phyloP scores from a whole-genome alignment of 2,329 filamentous ascomycete genomes.

The Ceratocystiopsis sp. region DNA sequence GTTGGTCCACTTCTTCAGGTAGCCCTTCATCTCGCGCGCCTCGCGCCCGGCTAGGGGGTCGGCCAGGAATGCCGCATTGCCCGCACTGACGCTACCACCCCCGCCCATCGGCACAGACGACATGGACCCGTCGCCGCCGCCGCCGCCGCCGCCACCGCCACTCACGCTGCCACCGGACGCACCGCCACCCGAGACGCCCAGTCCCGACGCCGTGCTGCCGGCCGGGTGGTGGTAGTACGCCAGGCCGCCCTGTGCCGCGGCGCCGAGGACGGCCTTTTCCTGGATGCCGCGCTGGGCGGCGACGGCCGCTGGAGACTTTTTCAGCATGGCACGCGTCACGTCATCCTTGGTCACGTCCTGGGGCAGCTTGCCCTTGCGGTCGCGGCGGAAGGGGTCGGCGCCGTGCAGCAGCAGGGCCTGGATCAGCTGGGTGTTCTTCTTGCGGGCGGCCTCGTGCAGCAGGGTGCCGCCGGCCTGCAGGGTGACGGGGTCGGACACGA shows the following conservation, averaged over 20 bases:
- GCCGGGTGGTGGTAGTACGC: neutral
- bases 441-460: conserved; percentile 81
- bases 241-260: conserved; percentile 36
- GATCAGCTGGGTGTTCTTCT: conserved; percentile 72
- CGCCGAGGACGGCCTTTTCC: conserved; percentile 87
- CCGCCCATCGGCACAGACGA: neutral
- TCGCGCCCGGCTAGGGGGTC: conserved; percentile 62
- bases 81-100: neutral
- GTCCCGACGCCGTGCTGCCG: neutral
- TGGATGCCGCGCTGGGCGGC: conserved; percentile 91
- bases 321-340: conserved; percentile 69
- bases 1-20: conserved; percentile 98
- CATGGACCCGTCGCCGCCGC: too few species aligned
- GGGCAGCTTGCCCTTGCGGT: conserved; percentile 86
- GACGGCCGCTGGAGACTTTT: conserved; percentile 84
- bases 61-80: neutral
- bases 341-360: conserved; percentile 97
- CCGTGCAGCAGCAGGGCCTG: conserved; percentile 84
- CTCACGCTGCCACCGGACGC: neutral
- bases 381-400: conserved; percentile 86
- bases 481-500: conserved; percentile 65
- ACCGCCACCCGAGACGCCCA: neutral
- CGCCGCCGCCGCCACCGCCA: neutral
- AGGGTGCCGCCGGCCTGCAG: conserved; percentile 76
- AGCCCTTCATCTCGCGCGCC: conserved; percentile 92